These are phyloP conservation scores for Saturnispora galanensis DNA, from an alignment of 805 yeast species.

Conservation along the genomic window DNA sequence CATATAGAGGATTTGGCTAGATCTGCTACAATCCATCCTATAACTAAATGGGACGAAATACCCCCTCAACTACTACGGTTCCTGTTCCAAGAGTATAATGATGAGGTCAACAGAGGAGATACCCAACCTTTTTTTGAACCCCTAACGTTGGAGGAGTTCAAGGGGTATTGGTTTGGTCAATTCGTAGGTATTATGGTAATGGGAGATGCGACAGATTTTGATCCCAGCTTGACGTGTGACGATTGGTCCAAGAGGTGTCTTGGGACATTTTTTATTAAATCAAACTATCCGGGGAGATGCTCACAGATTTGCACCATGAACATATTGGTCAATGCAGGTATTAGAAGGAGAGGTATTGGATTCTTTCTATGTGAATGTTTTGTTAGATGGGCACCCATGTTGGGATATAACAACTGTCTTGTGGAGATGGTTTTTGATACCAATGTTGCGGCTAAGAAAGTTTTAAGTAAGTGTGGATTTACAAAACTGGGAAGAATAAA, in stretches of 20 bases:
- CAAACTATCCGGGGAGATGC: slow-evolving; percentile 87
- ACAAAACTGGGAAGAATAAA: slow-evolving; percentile 70
- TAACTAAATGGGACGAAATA: slow-evolving; percentile 51
- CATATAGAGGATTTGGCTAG: slow-evolving; percentile 82
- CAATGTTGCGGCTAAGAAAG: slow-evolving; percentile 70
- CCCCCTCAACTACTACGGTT: slow-evolving; percentile 76
- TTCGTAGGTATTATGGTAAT: slow-evolving; percentile 70
- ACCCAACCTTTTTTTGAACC: slow-evolving; percentile 81
- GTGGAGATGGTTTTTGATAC: slow-evolving; percentile 85
- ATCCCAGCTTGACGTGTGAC: slow-evolving; percentile 31
- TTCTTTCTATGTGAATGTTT: slow-evolving; percentile 73
- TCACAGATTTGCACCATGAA: slow-evolving; percentile 89
- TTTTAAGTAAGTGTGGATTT: slow-evolving; percentile 70
- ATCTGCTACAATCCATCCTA: slow-evolving; percentile 86
- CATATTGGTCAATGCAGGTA: slow-evolving; percentile 85
- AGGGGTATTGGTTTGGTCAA: slow-evolving; percentile 78
- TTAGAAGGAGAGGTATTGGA: slow-evolving; percentile 88
- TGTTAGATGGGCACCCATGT: slow-evolving; percentile 80
- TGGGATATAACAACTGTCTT: slow-evolving; percentile 78
- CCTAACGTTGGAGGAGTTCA: slow-evolving; percentile 65
- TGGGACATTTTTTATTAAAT: slow-evolving; percentile 77
- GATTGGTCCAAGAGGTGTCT: slow-evolving; percentile 92
- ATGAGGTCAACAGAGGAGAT: slow-evolving; percentile 84
- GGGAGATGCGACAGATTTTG: slow-evolving; percentile 54
- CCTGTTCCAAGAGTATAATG: slow-evolving; percentile 83